Conservation (phyloP, 108 stramenopile genomes). For the Epithemia pelagica region DNA sequence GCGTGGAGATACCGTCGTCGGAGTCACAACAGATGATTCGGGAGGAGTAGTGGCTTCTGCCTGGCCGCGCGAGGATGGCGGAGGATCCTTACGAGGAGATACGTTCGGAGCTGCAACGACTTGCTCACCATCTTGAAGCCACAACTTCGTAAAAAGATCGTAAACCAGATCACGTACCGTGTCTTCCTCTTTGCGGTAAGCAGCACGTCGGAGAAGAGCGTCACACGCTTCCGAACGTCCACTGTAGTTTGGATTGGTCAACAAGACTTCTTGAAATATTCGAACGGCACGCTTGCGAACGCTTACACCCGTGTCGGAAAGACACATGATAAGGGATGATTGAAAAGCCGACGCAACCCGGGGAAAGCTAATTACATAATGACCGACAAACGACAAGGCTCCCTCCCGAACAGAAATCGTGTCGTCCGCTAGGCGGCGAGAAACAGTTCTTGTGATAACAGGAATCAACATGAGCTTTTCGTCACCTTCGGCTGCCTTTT, state of each 20-base stretch:
- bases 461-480: constrained; percentile 69
- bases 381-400: constrained; percentile 84
- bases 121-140: constrained; percentile 46
- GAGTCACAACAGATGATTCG: constrained; percentile 3
- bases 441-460: constrained; percentile 61
- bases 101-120: neutral
- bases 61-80: neutral
- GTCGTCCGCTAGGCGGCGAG: constrained; percentile 80
- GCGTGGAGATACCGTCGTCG: constrained; percentile 3
- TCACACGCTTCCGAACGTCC: constrained; percentile 69
- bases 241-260: constrained; percentile 66
- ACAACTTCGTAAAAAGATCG: constrained; percentile 78
- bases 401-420: constrained; percentile 91
- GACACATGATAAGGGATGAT: constrained; percentile 59
- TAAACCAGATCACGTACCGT: constrained; percentile 84
- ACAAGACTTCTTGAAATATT: constrained; percentile 79
- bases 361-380: constrained; percentile 74
- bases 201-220: constrained; percentile 66
- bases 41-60: neutral
- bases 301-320: constrained; percentile 80
- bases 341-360: constrained; percentile 80
- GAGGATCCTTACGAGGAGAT: neutral
- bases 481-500: constrained; percentile 63
- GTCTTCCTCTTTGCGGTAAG: constrained; percentile 92
- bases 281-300: constrained; percentile 74